phyloP scores from a whole-genome alignment of 208 protist genomes.

The Trypanosoma brucei region DNA sequence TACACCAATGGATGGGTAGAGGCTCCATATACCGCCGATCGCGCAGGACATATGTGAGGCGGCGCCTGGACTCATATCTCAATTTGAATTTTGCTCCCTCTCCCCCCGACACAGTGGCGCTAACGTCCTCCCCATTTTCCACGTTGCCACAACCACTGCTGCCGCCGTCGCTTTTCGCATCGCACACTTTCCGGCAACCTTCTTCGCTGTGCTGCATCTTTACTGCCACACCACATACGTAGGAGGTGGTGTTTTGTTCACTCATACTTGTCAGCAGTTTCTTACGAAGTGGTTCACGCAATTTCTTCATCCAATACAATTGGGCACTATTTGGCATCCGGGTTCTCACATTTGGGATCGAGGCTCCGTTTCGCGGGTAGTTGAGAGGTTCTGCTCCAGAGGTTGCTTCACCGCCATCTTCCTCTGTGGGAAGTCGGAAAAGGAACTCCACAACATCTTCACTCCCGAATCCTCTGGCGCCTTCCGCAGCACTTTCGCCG shows the following conservation, averaged over 20 bases:
- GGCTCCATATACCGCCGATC: constrained; percentile 18
- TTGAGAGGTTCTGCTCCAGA: neutral
- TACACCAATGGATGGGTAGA: constrained; percentile 4
- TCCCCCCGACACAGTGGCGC: neutral
- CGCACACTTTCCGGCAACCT: neutral
- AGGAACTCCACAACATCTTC: constrained; percentile 7
- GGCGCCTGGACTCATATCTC: neutral
- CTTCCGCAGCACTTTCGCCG: neutral
- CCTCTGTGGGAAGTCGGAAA: constrained; percentile 3
- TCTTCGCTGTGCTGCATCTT: neutral
- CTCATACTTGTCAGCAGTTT: neutral
- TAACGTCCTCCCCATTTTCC: neutral
- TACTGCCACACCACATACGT: constrained; percentile 9
- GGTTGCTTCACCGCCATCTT: neutral
- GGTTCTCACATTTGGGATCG: too few species aligned
- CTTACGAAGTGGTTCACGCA: neutral
- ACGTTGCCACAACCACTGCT: neutral
- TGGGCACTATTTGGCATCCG: neutral
- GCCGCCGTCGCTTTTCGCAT: neutral
- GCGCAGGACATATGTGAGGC: constrained; percentile 10
- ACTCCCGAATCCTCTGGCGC: neutral
- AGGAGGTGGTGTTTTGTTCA: constrained; percentile 5
- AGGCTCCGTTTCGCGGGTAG: too few species aligned
- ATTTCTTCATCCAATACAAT: constrained; percentile 18
- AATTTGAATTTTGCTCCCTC: neutral